Evolutionary conservation across 1,284 basidiomycete species (phyloP).

Genomic region (Apiotrichum mycotoxinovorans): DNA sequence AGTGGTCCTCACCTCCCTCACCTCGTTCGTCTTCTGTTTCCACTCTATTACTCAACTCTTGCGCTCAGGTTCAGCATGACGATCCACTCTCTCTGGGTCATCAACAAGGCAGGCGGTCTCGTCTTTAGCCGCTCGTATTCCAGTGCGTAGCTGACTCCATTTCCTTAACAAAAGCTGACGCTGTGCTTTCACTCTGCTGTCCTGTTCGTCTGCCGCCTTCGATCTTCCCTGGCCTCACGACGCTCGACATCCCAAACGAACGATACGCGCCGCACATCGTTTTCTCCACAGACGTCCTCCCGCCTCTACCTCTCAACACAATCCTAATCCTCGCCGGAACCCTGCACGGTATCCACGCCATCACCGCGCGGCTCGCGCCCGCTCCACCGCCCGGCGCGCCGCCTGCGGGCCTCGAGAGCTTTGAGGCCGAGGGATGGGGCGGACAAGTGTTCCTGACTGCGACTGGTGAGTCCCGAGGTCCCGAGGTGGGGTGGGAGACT

Average conservation of each 20-base stretch:
- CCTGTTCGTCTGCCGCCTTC: not conserved
- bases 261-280: no score
- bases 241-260: no score
- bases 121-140: conserved; percentile 90
- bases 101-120: conserved; percentile 97
- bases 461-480: conserved; percentile 66
- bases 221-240: not conserved
- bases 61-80: conserved; percentile 29
- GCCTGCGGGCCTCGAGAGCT: conserved; percentile 75
- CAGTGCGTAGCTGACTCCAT: conserved; percentile 55
- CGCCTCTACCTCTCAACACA: conserved; percentile 88
- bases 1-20: no score
- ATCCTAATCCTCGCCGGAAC: conserved; percentile 96
- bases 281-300: conserved; percentile 68
- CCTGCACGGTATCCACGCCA: conserved; percentile 95
- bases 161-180: not conserved
- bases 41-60: not conserved
- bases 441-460: conserved; percentile 64
- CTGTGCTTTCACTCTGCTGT: not conserved
- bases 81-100: conserved; percentile 61
- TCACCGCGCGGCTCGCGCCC: conserved; percentile 87
- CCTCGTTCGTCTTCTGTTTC: no score
- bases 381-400: conserved; percentile 76
- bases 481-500: no score
- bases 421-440: conserved; percentile 76